Percentiles rank a stretch among this genome's conserved stretches.
These are phyloP conservation scores for Theobroma cacao DNA, from an alignment of 345 rosid genomes.

Conservation along the genomic window DNA sequence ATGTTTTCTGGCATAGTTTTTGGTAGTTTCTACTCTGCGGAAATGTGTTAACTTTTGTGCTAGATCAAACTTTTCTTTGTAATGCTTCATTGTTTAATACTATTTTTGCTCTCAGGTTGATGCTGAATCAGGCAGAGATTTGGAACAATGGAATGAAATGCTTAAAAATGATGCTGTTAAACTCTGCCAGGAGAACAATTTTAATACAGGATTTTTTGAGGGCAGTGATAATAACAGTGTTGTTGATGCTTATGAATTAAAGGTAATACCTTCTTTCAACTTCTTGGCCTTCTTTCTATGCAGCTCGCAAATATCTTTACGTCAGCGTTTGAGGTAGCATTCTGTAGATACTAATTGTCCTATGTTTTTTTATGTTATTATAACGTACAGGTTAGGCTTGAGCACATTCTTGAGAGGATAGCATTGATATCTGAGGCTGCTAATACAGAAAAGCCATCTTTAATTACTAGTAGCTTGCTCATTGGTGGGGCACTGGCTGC, in stretches of 20 bases:
- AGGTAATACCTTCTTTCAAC: slow-evolving; percentile 42
- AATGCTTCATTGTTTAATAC: neutral
- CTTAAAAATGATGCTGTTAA: slow-evolving; percentile 78
- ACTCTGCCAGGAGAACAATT: slow-evolving; percentile 93
- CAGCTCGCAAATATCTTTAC: neutral
- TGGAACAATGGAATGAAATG: slow-evolving; percentile 97
- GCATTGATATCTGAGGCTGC: slow-evolving; percentile 91
- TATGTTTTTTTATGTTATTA: neutral
- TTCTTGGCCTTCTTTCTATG: neutral
- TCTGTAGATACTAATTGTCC: neutral
- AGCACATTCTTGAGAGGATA: slow-evolving; percentile 96
- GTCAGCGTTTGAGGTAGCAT: neutral
- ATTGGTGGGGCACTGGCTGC: slow-evolving; percentile 97
- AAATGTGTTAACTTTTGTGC: neutral
- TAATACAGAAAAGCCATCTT: slow-evolving; percentile 91
- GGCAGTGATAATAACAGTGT: slow-evolving; percentile 80
- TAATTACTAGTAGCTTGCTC: slow-evolving; percentile 62
- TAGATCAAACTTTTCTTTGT: neutral
- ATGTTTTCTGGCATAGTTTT: neutral
- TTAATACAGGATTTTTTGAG: slow-evolving; percentile 89
- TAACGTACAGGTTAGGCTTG: slow-evolving; percentile 80
- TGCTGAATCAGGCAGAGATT: slow-evolving; percentile 79
- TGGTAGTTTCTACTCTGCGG: neutral
- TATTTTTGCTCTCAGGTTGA: slow-evolving; percentile 55
- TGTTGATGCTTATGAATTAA: slow-evolving; percentile 92